A percentile compares a stretch with the other conserved stretches of the same genome.
Evolutionary conservation across 345 rosid species (phyloP).

Genomic region (Camelina sativa): DNA sequence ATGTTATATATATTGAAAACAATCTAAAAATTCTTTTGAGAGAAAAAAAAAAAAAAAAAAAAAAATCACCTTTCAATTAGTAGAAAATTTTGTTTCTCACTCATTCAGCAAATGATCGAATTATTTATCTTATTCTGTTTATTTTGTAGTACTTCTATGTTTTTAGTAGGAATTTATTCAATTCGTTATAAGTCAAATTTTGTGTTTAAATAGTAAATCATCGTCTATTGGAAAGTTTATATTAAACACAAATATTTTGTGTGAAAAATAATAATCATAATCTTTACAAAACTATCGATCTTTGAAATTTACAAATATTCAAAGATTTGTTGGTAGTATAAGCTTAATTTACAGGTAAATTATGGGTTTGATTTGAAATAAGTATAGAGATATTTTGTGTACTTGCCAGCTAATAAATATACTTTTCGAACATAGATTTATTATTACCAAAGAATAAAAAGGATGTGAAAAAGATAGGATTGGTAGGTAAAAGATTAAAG

Average conservation of each 20-base stretch:
- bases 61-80: not conserved
- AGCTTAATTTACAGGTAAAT: not conserved
- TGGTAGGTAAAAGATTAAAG: conserved; percentile 19
- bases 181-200: not conserved
- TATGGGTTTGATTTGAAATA: not conserved
- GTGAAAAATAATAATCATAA: not conserved
- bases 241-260: not conserved
- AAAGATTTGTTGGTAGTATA: conserved; percentile 16
- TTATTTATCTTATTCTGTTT: too few species aligned
- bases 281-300: not conserved
- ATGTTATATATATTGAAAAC: too few species aligned
- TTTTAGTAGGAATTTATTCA: not conserved
- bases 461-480: conserved; percentile 6
- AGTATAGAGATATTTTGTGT: not conserved
- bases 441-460: conserved; percentile 4
- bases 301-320: not conserved
- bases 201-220: too few species aligned
- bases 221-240: too few species aligned
- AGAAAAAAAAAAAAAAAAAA: too few species aligned
- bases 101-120: too few species aligned
- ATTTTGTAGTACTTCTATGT: not conserved
- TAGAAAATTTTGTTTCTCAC: not conserved
- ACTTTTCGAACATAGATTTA: not conserved
- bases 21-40: too few species aligned
- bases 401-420: conserved; percentile 14